Evolutionary conservation across 495 filamentous ascomycete species (phyloP).

Genomic region (Trichoderma erinaceum): DNA sequence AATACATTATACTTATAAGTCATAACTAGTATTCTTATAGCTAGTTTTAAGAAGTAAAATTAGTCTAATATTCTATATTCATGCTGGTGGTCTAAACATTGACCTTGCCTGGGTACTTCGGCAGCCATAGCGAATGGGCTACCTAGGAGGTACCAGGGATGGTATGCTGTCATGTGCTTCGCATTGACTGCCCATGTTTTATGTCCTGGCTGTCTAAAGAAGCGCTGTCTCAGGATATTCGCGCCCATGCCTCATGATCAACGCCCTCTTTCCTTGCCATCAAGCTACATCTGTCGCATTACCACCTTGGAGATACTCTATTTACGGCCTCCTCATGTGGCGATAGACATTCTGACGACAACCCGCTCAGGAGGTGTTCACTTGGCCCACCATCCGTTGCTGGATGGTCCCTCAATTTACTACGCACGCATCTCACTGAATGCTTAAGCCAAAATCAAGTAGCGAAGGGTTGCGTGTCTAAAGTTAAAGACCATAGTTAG

Average conservation of each 20-base stretch:
- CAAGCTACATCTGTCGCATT: background rate
- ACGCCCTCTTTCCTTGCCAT: background rate
- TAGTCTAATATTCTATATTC: background rate
- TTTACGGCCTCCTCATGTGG: background rate
- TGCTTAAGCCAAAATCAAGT: background rate
- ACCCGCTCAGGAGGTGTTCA: constrained; percentile 4
- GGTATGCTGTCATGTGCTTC: background rate
- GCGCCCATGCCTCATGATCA: background rate
- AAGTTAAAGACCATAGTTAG: background rate
- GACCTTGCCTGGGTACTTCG: background rate
- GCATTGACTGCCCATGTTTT: background rate
- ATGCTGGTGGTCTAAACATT: background rate
- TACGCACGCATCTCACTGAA: background rate
- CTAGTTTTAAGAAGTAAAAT: background rate
- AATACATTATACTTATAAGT: background rate
- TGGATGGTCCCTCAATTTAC: background rate
- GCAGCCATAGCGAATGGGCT: background rate
- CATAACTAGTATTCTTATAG: background rate
- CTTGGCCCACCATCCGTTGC: background rate
- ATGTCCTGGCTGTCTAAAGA: background rate
- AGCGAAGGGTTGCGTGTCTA: background rate
- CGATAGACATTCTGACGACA: background rate
- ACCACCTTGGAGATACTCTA: background rate
- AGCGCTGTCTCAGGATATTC: background rate
- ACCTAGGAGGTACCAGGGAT: background rate